Base-by-base conservation (phyloP, 2,329 filamentous ascomycete genomes). In the Gaeumannomyces tritici region DNA sequence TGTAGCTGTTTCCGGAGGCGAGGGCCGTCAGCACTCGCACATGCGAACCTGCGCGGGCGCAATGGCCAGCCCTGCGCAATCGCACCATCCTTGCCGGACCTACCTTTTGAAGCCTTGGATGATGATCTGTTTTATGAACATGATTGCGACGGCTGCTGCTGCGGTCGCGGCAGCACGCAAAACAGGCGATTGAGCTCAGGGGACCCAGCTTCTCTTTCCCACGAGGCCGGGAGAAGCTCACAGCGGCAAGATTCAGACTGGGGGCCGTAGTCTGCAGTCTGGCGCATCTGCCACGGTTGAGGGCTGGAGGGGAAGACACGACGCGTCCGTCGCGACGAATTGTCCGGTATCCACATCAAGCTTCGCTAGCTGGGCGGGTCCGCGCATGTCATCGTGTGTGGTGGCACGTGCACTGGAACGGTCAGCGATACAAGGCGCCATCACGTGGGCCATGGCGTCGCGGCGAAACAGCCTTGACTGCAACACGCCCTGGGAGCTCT, bases 111-210 rank as follows among this genome's bases (percentile, higher is more conserved):
- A 99, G 86, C 95, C 95, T 77, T 99, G 95, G 74, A 99, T 98
- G 76, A 97, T 98, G 76, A 98, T 97, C 80, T 99, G 95, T 77
- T 99, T 99, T 84, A 99, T 97, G 81, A 96, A 95, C 93, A 97
- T 96, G 73, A 70, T 81, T 75, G 71, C 67, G 64, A 62, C 62
- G n/a, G 42, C 51, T 62, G 61, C 61, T 61, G 69, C 71, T 71
- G 72, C 69, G 68, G 63, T 66, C 65, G 66, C 51, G 65, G 67
- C 67, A 68, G 64, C 65, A 58, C 62, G 62, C 61, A 62, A n/a
- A 56, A 24, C 24, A 26, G 55, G 42, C n/a, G 13, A 47, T n/a
- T 21, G 42, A 21, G 42, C n/a, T 47, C 42, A 47, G 42, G 42
- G 18, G 18, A 21, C 42, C 42, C 21, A 47, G 18, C 24, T 56